Percentiles rank a stretch among this genome's conserved stretches.
phyloP scores from a whole-genome alignment of 2,329 filamentous ascomycete genomes.

The Trichoderma polysporum region DNA sequence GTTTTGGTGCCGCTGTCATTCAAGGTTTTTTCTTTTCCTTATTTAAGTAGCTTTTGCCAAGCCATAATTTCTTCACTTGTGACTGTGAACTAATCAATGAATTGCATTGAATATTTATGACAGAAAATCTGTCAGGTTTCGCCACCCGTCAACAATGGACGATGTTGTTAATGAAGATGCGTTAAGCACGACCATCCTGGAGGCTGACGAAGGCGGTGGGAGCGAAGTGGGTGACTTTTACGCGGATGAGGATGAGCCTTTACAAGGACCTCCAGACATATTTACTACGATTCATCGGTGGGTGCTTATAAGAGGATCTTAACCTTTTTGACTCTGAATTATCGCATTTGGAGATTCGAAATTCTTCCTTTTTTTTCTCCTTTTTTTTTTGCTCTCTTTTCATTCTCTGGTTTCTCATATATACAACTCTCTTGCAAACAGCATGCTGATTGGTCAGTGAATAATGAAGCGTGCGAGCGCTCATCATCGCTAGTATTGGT shows the following conservation, averaged over 20 bases:
- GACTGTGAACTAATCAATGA: no score
- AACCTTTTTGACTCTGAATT: no score
- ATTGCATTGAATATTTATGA: no score
- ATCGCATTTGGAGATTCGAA: not conserved
- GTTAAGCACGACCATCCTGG: not conserved
- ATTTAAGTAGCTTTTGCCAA: not conserved
- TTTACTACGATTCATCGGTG: slow-evolving; percentile 22
- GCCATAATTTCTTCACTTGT: no score
- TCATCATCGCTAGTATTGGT: slow-evolving; percentile 27
- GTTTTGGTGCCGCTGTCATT: no score
- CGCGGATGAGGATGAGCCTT: not conserved
- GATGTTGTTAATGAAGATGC: not conserved
- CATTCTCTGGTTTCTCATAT: not conserved
- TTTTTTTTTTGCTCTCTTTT: not conserved
- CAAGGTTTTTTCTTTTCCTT: not conserved
- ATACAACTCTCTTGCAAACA: not conserved
- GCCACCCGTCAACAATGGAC: slow-evolving; percentile 14
- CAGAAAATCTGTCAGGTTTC: no score
- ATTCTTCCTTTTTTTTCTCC: no score
- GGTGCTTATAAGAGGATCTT: slow-evolving; percentile 9
- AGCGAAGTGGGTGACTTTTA: not conserved
- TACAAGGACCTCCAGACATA: not conserved
- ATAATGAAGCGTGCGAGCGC: slow-evolving; percentile 16
- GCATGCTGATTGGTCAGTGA: not conserved
- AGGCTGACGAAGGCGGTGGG: slow-evolving; percentile 1